Percentiles rank a stretch among this genome's conserved stretches.
phyloP scores from a whole-genome alignment of 441 rosid genomes.

The Syzygium syzygioides region DNA sequence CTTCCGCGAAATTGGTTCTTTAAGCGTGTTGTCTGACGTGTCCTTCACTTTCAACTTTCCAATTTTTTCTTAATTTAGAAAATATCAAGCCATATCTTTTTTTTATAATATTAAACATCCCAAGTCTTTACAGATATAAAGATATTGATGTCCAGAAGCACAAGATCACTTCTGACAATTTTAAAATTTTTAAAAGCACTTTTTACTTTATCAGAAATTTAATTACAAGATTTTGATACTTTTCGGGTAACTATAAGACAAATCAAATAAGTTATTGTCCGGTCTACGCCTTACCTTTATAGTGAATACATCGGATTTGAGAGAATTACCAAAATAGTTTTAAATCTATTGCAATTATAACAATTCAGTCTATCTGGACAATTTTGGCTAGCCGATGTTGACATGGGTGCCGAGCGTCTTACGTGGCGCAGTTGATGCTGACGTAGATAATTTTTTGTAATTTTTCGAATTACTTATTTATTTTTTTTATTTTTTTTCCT shows the following conservation, averaged over 20 bases:
- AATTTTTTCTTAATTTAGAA: not conserved
- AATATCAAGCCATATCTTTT: not conserved
- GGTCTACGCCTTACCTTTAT: not conserved
- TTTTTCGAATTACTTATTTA: too few relatives aligned
- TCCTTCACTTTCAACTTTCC: not conserved
- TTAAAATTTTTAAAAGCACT: too few relatives aligned
- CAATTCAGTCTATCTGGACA: fast-evolving
- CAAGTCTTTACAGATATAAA: not conserved
- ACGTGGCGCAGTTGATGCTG: too few relatives aligned
- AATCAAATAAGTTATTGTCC: not conserved
- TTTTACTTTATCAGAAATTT: not conserved
- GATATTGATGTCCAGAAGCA: too few relatives aligned
- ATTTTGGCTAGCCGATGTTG: too few relatives aligned
- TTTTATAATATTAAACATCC: not conserved
- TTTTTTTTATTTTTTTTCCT: too few relatives aligned
- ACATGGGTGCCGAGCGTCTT: too few relatives aligned
- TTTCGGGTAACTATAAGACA: not conserved
- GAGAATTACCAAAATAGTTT: fast-evolving
- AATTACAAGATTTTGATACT: not conserved
- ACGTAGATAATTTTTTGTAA: too few relatives aligned
- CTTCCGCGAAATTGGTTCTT: fast-evolving
- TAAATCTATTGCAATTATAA: too few relatives aligned
- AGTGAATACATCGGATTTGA: not conserved
- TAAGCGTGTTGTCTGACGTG: not conserved
- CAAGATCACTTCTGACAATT: too few relatives aligned